phyloP scores from a whole-genome alignment of 768 basidiomycete genomes.

The Podaxis rugospora region DNA sequence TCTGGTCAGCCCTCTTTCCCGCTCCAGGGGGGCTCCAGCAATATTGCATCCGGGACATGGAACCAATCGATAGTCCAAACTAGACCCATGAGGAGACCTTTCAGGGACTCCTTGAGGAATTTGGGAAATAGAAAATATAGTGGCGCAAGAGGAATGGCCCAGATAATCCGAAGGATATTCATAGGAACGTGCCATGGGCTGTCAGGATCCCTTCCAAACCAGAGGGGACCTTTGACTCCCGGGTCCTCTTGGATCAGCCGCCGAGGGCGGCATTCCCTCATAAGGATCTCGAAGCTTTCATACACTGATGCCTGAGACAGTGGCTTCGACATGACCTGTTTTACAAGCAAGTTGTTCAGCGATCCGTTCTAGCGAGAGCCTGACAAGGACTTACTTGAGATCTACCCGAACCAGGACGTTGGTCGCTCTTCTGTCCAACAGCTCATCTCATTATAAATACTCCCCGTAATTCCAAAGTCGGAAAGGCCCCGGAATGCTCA shows the following conservation, averaged over 20 bases:
- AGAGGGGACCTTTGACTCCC: conserved; percentile 7
- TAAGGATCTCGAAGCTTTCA: background rate
- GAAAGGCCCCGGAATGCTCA: too few relatives aligned
- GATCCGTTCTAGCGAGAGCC: too few relatives aligned
- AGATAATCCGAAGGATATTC: conserved; percentile 4
- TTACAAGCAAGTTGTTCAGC: too few relatives aligned
- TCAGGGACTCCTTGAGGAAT: background rate
- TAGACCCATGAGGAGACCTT: background rate
- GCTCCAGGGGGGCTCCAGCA: conserved; percentile 2
- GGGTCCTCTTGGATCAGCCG: conserved; percentile 6
- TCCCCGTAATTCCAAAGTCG: too few relatives aligned
- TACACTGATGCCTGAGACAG: background rate
- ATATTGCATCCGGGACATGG: conserved; percentile 2
- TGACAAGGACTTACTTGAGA: too few relatives aligned
- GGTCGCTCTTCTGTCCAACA: too few relatives aligned
- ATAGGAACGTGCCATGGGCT: background rate
- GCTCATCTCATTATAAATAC: too few relatives aligned
- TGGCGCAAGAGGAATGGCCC: background rate
- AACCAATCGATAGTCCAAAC: conserved; percentile 7
- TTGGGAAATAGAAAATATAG: background rate
- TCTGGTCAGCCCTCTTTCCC: background rate
- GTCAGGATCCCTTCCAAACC: conserved; percentile 3
- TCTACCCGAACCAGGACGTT: too few relatives aligned
- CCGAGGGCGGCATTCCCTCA: background rate
- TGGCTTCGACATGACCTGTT: background rate